Evolutionary conservation across 768 basidiomycete genomes (phyloP).

Genomic region (Agaricus blazei): DNA sequence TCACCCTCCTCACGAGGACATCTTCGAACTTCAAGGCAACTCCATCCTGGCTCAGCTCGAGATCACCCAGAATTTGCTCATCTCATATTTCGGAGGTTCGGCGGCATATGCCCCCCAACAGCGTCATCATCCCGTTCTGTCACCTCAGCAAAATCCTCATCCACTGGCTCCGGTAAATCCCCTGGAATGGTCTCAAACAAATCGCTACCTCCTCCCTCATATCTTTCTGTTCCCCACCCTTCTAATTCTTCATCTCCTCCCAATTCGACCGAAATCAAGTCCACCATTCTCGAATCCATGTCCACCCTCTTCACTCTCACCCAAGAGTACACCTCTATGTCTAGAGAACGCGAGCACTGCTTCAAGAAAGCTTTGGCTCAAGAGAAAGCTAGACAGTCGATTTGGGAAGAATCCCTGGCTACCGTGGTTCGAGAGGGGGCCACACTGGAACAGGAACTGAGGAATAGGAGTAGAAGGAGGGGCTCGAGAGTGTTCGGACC

Average conservation of each 20-base stretch:
- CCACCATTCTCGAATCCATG: slow-evolving; percentile 60
- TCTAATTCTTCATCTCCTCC: background rate
- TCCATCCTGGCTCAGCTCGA: slow-evolving; percentile 74
- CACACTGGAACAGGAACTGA: slow-evolving; percentile 74
- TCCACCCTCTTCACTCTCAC: slow-evolving; percentile 51
- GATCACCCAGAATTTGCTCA: slow-evolving; percentile 60
- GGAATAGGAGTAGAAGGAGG: slow-evolving; percentile 50
- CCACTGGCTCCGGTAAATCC: background rate
- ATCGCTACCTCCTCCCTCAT: too few relatives aligned
- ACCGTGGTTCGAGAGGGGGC: slow-evolving; percentile 86
- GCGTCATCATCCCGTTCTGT: background rate
- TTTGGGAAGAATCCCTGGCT: slow-evolving; percentile 91
- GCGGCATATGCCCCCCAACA: too few relatives aligned
- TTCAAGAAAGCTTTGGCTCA: slow-evolving; percentile 60
- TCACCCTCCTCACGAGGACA: slow-evolving; percentile 50
- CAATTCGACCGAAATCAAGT: slow-evolving; percentile 25
- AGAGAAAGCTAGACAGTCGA: slow-evolving; percentile 54
- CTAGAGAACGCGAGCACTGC: slow-evolving; percentile 76
- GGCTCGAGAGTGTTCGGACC: slow-evolving; percentile 53
- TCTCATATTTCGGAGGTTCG: slow-evolving; percentile 8
- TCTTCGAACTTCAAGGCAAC: slow-evolving; percentile 66
- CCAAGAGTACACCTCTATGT: slow-evolving; percentile 66
- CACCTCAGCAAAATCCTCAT: slow-evolving; percentile 15
- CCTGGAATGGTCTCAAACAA: too few relatives aligned
- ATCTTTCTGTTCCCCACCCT: too few relatives aligned